Conservation (phyloP, 1,139 yeast genomes). For the Zygosaccharomyces pseudobailii region DNA sequence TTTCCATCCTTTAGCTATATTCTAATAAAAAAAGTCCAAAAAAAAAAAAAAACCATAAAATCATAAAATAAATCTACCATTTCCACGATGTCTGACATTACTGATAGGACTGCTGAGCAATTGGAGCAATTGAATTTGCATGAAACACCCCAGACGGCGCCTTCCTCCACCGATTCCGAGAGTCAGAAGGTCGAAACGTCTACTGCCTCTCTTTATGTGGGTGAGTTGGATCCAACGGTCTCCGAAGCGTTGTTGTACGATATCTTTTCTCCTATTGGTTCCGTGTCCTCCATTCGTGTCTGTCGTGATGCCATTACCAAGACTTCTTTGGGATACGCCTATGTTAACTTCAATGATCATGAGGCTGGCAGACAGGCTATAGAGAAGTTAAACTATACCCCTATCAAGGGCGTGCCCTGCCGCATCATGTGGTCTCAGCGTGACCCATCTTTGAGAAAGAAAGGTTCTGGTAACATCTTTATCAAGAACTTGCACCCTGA, state of each 20-base stretch:
- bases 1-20: constrained; percentile 11
- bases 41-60: constrained; percentile 11
- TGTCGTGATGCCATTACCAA: constrained; percentile 98
- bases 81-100: constrained; percentile 37
- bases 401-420: constrained; percentile 94
- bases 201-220: constrained; percentile 91
- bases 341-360: constrained; percentile 88
- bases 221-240: constrained; percentile 90
- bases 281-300: constrained; percentile 94
- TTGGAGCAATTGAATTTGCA: constrained; percentile 38
- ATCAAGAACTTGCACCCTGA: constrained; percentile 98
- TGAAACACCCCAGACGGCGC: constrained; percentile 31
- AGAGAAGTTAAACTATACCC: constrained; percentile 91
- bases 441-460: constrained; percentile 93
- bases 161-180: constrained; percentile 30
- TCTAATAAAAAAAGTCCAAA: constrained; percentile 17
- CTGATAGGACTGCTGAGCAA: constrained; percentile 39
- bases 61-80: constrained; percentile 3
- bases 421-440: constrained; percentile 99
- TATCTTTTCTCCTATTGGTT: constrained; percentile 91
- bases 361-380: constrained; percentile 93
- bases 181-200: constrained; percentile 41
- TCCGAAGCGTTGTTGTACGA: constrained; percentile 95
- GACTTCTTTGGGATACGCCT: constrained; percentile 96
- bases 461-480: constrained; percentile 95